These are phyloP conservation scores for Claviceps quebecensis DNA, from an alignment of 2,329 filamentous ascomycete genomes.

Conservation along the genomic window DNA sequence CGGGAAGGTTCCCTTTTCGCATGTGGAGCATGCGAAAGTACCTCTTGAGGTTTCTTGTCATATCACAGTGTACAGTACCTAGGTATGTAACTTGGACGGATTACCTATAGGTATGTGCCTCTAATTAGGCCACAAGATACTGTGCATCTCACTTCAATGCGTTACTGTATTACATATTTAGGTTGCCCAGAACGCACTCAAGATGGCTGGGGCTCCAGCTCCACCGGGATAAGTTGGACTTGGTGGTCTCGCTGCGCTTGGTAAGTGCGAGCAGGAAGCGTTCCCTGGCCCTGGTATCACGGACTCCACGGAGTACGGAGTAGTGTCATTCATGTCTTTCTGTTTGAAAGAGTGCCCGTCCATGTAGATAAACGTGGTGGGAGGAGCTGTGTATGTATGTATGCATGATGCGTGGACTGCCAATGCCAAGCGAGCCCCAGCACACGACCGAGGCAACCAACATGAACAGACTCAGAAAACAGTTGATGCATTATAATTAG, in stretches of 20 bases:
- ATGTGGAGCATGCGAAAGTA: no score
- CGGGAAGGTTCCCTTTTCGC: no score
- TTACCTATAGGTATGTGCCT: no score
- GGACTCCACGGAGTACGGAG: not conserved
- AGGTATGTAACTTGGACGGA: no score
- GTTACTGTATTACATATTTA: no score
- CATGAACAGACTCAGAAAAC: not conserved
- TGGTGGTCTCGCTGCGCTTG: not conserved
- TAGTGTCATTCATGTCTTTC: not conserved
- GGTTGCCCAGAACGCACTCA: not conserved
- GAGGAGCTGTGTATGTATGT: not conserved
- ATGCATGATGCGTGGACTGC: no score
- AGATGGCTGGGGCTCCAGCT: slow-evolving; percentile 1
- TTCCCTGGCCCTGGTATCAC: not conserved
- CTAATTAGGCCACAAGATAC: no score
- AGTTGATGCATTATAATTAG: slow-evolving; percentile 1
- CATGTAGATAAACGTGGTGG: not conserved
- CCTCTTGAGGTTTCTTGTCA: no score
- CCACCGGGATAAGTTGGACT: not conserved
- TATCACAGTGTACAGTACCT: no score
- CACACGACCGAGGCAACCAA: slow-evolving; percentile 1
- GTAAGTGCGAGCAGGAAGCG: not conserved
- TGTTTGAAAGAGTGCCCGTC: not conserved
- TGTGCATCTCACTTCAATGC: no score
- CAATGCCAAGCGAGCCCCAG: not conserved